Percentiles rank a stretch among this genome's conserved stretches.
Conservation (phyloP, 768 basidiomycete species). For the Lactifluus volemus region DNA sequence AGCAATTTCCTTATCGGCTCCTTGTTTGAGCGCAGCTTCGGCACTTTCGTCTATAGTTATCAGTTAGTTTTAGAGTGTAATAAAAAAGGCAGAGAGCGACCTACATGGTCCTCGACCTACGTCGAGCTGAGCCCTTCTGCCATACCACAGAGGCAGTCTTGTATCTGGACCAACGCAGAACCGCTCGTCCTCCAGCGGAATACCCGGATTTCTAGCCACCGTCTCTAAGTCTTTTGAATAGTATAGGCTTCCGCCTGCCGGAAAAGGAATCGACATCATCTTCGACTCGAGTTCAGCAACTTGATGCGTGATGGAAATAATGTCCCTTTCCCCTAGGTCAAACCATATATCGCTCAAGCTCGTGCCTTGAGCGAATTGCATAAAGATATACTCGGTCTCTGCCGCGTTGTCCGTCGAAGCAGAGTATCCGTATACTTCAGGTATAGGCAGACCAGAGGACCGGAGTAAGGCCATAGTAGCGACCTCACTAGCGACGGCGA, state of each 20-base stretch:
- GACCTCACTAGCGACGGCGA: slow-evolving; percentile 26
- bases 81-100: slow-evolving; percentile 27
- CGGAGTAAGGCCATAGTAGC: slow-evolving; percentile 26
- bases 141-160: slow-evolving; percentile 35
- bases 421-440: slow-evolving; percentile 16
- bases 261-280: slow-evolving; percentile 41
- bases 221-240: slow-evolving; percentile 38
- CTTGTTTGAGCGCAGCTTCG: slow-evolving; percentile 35
- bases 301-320: neutral
- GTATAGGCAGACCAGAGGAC: slow-evolving; percentile 25
- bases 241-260: slow-evolving; percentile 45
- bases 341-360: neutral
- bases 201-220: slow-evolving; percentile 26
- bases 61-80: slow-evolving; percentile 26
- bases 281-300: slow-evolving; percentile 38
- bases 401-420: neutral
- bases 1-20: slow-evolving; percentile 39
- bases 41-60: slow-evolving; percentile 35
- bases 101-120: slow-evolving; percentile 45
- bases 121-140: slow-evolving; percentile 41
- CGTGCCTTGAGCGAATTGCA: neutral
- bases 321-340: neutral
- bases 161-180: slow-evolving; percentile 32
- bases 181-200: slow-evolving; percentile 24
- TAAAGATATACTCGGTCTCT: neutral